Conservation (phyloP, 2,329 filamentous ascomycete genomes). For the Xylariaceae sp. region DNA sequence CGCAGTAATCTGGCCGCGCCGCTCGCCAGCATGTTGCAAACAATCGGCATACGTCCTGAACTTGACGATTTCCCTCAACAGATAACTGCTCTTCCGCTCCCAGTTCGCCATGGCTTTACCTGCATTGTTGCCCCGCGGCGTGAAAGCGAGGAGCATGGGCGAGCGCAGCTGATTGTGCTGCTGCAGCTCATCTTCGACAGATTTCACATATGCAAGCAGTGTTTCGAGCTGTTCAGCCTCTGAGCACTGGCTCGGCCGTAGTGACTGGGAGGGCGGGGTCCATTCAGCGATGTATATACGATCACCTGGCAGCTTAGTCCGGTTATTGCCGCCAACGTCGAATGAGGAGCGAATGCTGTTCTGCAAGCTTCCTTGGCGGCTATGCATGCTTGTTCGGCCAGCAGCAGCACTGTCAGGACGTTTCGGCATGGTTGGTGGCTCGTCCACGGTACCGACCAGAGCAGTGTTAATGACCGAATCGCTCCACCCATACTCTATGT, state of each 20-base stretch:
- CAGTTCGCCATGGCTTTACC: conserved; percentile 89
- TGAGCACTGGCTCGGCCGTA: conserved; percentile 74
- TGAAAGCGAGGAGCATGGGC: conserved; percentile 86
- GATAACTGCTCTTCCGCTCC: conserved; percentile 91
- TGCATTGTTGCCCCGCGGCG: conserved; percentile 75
- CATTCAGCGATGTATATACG: conserved; percentile 81
- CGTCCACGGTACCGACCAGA: conserved; percentile 50
- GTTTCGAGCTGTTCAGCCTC: conserved; percentile 79
- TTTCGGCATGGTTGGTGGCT: conserved; percentile 37
- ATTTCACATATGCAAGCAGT: conserved; percentile 73
- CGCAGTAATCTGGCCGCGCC: conserved; percentile 67
- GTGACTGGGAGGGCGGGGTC: conserved; percentile 82
- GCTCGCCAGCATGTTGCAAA: conserved; percentile 64
- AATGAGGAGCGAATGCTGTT: conserved; percentile 56
- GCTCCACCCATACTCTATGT: conserved; percentile 97
- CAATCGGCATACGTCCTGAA: conserved; percentile 93
- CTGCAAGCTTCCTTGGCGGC: conserved; percentile 34
- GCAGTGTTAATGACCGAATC: conserved; percentile 70
- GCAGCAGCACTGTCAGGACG: conserved; percentile 51
- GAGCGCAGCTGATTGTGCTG: conserved; percentile 83
- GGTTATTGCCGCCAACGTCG: conserved; percentile 57
- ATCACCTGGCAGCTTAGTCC: conserved; percentile 76
- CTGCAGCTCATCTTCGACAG: conserved; percentile 80
- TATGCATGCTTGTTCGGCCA: conserved; percentile 44
- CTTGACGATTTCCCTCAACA: conserved; percentile 92